Base-by-base conservation (phyloP, 2,329 filamentous ascomycete species). In the Shiraia sp. region DNA sequence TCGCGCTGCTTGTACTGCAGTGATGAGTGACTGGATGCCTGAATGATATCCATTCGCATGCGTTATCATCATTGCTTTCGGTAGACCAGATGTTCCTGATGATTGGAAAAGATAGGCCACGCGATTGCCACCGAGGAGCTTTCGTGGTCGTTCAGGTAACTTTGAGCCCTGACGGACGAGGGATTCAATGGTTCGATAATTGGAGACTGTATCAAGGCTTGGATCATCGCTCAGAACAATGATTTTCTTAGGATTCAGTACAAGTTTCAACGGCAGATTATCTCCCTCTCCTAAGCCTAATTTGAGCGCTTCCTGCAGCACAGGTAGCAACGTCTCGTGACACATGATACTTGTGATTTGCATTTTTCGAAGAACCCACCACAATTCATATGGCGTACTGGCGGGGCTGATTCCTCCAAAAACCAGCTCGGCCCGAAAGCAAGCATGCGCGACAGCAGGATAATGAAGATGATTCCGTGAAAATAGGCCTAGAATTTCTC, bases 51-150 rank as follows among this genome's bases (percentile, higher is more conserved):
- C 61, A 16, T 63, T 62, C 7, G 43, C 48, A 44, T 66, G 63
- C 4, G 61, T 51, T 7, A 65, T 66, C 49, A 65, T 64, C 61
- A 65, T 64, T 6, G 61, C 62, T 31, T 67, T 67, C 2, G 64
- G 63, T 0, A 66, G 50, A 0, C 64, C 62, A 1, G 57, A 63
- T 0, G 63, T 66, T 0, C 63, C 64, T 4, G 52, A 57, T 0
- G 52, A 60, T 17, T 64, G 62, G 43, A 64, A 65, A 4, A 65
- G 46, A 37, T 62, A 65, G 3, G 57, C 59, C 42, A 65, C 40
- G 27, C 49, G 50, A 14, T 59, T 44, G 0, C 62, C 62, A 2
- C 61, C 62, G 0, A 48, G 45, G 6, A 60, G 26, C 30, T 57
- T 58, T 17, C 55, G 42, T 6, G 40, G 47, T 6, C 25, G 30